Evolutionary conservation across 371 early-diverging fungal species (phyloP), one percentile per base, ranked within the genome.

Genomic region (Dichotomocladium elegans): DNA sequence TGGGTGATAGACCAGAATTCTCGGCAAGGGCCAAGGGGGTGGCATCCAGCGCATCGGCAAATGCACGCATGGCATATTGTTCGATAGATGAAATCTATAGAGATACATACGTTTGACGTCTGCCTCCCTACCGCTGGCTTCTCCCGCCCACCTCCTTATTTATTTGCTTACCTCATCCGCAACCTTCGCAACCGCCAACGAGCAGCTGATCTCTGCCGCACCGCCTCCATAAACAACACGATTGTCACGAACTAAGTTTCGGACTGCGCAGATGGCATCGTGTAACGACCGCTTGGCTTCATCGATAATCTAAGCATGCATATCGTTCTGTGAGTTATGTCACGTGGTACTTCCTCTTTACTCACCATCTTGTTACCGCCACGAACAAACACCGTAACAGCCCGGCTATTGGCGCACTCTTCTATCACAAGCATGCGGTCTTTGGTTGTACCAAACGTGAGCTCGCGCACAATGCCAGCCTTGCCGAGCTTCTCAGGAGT

Each of bases 221-320:
- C 99, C 99, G 58, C 99, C 99, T 55, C 99, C 99, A 74, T 99
- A 99, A 4, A 99, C 99, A 40, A 99, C 93, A 57, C 95, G 92
- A 81, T 94, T 95, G 72, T 98, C 95, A 47, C 87, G 82, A 35
- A 99, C 86, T 59, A 99, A 78, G 74, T 99, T 99, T 61, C 99
- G 92, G 27, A 99, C 99, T 45, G 97, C 99, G 68, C 99, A 99
- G 61, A 99, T 92, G 33, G 99, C 99, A 76, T 99, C 99, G 66
- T 96, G 96, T 31, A 99, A 83, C 49, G 95, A 93, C 50, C 99
- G 89, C 82, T 99, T 97, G 63, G 99, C 99, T 74, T 99, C 99
- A 70, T 99, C 99, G 60, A 99, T 96, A 52, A 99, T 96, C 83
- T 82, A 66, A 19, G 14, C 58, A 19, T 15, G 19, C 19, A 46